Evolutionary conservation across 345 rosid genomes (phyloP).

Genomic region (Eucalyptus microcorys): DNA sequence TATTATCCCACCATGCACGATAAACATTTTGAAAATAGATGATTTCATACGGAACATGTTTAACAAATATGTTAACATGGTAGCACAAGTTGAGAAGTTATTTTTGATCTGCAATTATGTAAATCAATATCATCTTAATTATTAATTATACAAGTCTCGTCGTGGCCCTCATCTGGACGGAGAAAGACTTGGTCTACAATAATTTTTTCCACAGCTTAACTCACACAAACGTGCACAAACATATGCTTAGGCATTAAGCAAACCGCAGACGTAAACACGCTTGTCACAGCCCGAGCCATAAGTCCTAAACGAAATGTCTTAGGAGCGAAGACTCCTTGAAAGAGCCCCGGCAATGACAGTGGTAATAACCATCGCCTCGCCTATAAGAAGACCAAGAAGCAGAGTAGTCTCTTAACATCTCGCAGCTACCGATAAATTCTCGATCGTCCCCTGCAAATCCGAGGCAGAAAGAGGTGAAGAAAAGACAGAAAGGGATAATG

Average conservation of each 20-base stretch:
- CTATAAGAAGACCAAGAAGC: not conserved
- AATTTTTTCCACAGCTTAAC: not conserved
- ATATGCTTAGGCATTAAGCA: not conserved
- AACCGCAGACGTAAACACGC: not conserved
- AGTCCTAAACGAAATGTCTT: not conserved
- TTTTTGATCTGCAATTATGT: not conserved
- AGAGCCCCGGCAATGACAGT: not conserved
- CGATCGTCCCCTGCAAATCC: not conserved
- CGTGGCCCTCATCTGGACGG: not conserved
- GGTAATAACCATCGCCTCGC: not conserved
- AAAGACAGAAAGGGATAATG: constrained; percentile 6
- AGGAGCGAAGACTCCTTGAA: not conserved
- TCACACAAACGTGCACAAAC: not conserved
- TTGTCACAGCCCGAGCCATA: not conserved
- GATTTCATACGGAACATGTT: not conserved
- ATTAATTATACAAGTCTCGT: not conserved
- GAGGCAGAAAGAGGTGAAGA: not conserved
- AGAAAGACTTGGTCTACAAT: not conserved
- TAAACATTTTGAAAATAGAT: not conserved
- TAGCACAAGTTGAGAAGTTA: not conserved
- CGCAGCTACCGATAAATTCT: not conserved
- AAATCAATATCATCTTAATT: not conserved
- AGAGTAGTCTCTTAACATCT: not conserved
- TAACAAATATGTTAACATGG: not conserved
- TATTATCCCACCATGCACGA: not conserved